phyloP scores from a whole-genome alignment of 202 grass and related monocot species.

The Miscanthus sacchariflorus region DNA sequence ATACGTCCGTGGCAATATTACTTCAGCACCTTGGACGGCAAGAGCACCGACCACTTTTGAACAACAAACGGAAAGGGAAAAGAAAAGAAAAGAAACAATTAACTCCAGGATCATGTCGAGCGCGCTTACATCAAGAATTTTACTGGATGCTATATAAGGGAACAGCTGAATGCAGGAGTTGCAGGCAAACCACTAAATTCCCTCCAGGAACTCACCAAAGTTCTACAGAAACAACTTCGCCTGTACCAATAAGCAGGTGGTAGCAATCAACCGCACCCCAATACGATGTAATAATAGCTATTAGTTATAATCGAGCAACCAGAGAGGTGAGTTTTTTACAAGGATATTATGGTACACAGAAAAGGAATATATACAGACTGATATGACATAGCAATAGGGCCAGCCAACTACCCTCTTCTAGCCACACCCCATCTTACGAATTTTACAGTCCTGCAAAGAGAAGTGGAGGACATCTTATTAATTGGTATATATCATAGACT shows the following conservation, averaged over 20 bases:
- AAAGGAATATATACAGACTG: neutral
- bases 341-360: neutral
- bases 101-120: neutral
- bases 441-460: neutral
- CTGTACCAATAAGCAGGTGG: neutral
- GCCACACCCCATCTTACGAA: neutral
- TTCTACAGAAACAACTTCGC: neutral
- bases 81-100: neutral
- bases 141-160: neutral
- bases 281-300: neutral
- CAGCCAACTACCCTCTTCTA: neutral
- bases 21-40: neutral
- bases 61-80: neutral
- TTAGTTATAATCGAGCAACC: neutral
- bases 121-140: neutral
- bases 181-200: neutral
- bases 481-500: neutral
- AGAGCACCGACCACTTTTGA: neutral
- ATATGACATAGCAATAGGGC: neutral
- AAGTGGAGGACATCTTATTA: neutral
- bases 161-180: neutral
- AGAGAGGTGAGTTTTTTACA: neutral
- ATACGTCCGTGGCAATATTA: neutral
- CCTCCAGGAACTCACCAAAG: neutral
- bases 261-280: neutral